Evolutionary conservation across 1,139 yeast species (phyloP).

Genomic region (Hemisphaericaspora xylofermentans): DNA sequence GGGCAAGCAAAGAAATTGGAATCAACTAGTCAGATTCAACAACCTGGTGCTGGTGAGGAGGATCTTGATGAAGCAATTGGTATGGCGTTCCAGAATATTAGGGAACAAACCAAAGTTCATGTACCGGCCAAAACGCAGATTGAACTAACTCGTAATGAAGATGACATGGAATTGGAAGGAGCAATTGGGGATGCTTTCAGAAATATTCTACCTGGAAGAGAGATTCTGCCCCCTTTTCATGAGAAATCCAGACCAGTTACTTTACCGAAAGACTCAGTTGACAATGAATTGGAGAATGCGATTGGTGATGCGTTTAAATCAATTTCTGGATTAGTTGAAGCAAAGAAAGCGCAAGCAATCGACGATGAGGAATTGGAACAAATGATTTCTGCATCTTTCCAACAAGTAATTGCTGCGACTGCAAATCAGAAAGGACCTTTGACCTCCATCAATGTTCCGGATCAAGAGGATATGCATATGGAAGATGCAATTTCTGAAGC

Average conservation of each 20-base stretch:
- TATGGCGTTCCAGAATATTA: slow-evolving; percentile 20
- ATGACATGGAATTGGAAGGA: slow-evolving; percentile 20
- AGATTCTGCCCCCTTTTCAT: not conserved
- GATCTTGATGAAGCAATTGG: slow-evolving; percentile 26
- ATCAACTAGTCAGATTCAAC: not conserved
- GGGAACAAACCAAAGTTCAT: slow-evolving; percentile 7
- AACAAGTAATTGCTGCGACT: slow-evolving; percentile 12
- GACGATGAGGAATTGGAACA: slow-evolving; percentile 16
- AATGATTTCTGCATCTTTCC: slow-evolving; percentile 21
- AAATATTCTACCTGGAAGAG: slow-evolving; percentile 10
- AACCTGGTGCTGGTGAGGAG: slow-evolving; percentile 9
- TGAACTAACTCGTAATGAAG: slow-evolving; percentile 5
- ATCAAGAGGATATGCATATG: slow-evolving; percentile 22
- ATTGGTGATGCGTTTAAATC: slow-evolving; percentile 29
- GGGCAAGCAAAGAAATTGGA: not conserved
- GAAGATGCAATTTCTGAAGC: slow-evolving; percentile 37
- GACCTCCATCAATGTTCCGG: not conserved
- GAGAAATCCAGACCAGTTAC: slow-evolving; percentile 2
- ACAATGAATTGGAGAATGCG: slow-evolving; percentile 26
- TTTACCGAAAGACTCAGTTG: slow-evolving; percentile 12
- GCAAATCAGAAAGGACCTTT: not conserved
- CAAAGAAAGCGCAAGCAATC: slow-evolving; percentile 1
- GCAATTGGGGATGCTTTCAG: slow-evolving; percentile 29
- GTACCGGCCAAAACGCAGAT: slow-evolving; percentile 7
- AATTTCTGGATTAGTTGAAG: slow-evolving; percentile 1